These are phyloP conservation scores for Tuber magnatum DNA, from an alignment of 495 filamentous ascomycete species.

Conservation along the genomic window DNA sequence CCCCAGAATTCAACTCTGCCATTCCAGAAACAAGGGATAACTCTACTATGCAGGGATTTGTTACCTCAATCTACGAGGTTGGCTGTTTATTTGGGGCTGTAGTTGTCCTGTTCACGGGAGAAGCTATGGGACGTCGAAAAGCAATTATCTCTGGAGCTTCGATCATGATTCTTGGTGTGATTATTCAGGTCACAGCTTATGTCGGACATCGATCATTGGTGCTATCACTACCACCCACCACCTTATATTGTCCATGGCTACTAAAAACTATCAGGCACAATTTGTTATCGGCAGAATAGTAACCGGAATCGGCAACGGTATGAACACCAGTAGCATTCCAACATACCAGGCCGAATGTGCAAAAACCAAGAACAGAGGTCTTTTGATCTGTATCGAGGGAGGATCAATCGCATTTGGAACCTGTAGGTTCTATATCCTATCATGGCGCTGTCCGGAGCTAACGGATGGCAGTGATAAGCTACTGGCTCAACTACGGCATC, in stretches of 20 bases:
- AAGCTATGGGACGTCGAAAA: constrained; percentile 57
- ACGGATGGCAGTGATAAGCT: constrained; percentile 54
- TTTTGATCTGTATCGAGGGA: constrained; percentile 79
- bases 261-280: constrained; percentile 48
- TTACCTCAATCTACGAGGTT: constrained; percentile 78
- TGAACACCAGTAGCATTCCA: constrained; percentile 71
- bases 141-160: constrained; percentile 56
- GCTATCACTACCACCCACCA: not conserved
- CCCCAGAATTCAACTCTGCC: constrained; percentile 59
- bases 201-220: constrained; percentile 31
- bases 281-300: constrained; percentile 68
- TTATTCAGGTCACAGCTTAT: constrained; percentile 56
- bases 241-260: constrained; percentile 20
- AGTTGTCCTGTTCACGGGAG: constrained; percentile 60
- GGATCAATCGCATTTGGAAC: constrained; percentile 71
- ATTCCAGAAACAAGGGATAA: constrained; percentile 61
- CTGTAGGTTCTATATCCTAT: constrained; percentile 14
- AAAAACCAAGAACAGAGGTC: constrained; percentile 67
- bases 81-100: constrained; percentile 71
- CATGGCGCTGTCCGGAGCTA: not conserved
- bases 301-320: constrained; percentile 70
- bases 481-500: constrained; percentile 77
- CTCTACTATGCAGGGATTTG: constrained; percentile 67
- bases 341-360: constrained; percentile 65
- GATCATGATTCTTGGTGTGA: constrained; percentile 67